phyloP scores from a whole-genome alignment of 1,284 basidiomycete species.

The Heterobasidion irregulare region DNA sequence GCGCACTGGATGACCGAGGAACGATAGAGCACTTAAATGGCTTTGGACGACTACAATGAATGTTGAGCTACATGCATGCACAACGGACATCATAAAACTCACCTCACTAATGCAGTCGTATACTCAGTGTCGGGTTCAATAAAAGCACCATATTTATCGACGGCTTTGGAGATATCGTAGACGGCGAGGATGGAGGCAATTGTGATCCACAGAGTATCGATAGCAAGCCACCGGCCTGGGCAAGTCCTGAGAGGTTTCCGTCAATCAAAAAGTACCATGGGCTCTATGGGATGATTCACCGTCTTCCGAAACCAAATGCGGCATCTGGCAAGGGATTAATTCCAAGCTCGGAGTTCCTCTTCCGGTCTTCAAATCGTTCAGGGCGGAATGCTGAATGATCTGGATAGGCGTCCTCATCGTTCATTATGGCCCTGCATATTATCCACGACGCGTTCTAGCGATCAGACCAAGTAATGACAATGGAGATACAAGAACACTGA shows the following conservation, averaged over 20 bases:
- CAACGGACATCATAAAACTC: not conserved
- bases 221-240: not conserved
- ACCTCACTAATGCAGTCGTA: not conserved
- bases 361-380: not conserved
- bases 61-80: not conserved
- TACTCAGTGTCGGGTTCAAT: not conserved
- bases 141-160: not conserved
- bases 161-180: not conserved
- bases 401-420: not conserved
- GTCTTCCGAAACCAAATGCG: slow-evolving; percentile 1
- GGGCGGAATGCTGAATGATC: not conserved
- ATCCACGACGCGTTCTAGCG: not conserved
- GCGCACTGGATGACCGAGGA: not conserved
- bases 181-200: not conserved
- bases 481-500: not conserved
- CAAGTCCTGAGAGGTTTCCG: not conserved
- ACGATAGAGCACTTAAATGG: not conserved
- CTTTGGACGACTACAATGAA: not conserved
- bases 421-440: not conserved
- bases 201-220: not conserved
- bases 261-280: slow-evolving; percentile 7
- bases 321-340: not conserved
- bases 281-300: slow-evolving; percentile 12
- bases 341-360: not conserved
- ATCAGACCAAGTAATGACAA: too few relatives aligned